Conservation (phyloP, 805 yeast species). For the Candida sithepensis region DNA sequence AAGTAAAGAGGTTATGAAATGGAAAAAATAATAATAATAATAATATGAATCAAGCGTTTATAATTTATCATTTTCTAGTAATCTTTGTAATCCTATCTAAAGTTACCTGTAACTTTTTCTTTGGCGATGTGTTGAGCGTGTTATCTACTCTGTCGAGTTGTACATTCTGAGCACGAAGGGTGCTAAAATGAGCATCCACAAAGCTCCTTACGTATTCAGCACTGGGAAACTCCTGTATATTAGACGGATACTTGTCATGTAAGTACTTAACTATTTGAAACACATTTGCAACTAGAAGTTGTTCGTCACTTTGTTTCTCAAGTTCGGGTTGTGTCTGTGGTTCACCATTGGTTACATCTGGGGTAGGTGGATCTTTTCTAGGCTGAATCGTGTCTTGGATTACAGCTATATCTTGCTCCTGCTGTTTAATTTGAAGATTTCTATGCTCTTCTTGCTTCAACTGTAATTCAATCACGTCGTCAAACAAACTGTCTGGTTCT, state of each 20-base stretch:
- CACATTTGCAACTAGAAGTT: not conserved
- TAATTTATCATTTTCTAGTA: not conserved
- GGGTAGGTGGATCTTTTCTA: too few relatives aligned
- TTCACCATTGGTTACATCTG: too few relatives aligned
- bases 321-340: too few relatives aligned
- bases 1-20: too few relatives aligned
- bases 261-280: not conserved
- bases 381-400: too few relatives aligned
- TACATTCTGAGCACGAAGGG: not conserved
- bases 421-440: too few relatives aligned
- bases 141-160: not conserved
- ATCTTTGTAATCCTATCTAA: not conserved
- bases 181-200: not conserved
- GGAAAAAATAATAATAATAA: too few relatives aligned
- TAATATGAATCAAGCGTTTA: too few relatives aligned
- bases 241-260: not conserved
- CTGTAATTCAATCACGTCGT: conserved; percentile 51
- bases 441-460: conserved; percentile 20
- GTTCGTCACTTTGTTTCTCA: too few relatives aligned
- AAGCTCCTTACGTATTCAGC: not conserved
- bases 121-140: not conserved
- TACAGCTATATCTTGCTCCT: too few relatives aligned
- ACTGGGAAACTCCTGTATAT: not conserved
- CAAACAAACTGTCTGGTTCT: conserved; percentile 61
- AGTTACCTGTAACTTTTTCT: not conserved